Evolutionary conservation across 768 basidiomycete species (phyloP).

Genomic region (Amanita rubescens): DNA sequence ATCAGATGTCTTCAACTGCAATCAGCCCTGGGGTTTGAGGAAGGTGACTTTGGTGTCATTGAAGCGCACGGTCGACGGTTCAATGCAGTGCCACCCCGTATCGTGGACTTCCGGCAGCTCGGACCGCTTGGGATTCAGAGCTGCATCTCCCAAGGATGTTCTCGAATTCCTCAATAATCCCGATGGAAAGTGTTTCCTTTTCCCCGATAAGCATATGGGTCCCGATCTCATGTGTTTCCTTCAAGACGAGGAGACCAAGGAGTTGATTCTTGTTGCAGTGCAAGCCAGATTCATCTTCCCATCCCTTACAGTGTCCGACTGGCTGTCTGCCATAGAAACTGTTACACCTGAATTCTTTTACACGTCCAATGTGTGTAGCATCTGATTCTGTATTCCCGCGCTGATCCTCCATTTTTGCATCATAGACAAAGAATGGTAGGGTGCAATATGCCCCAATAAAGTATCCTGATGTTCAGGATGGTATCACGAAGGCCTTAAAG

Average conservation of each 20-base stretch:
- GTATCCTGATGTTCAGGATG: conserved; percentile 5
- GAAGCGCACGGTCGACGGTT: conserved; percentile 7
- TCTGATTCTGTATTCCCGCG: not conserved
- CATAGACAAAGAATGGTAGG: conserved; percentile 6
- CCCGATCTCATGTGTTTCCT: conserved; percentile 12
- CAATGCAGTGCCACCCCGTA: conserved; percentile 8
- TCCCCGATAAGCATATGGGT: conserved; percentile 13
- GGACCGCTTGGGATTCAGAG: conserved; percentile 1
- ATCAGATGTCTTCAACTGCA: conserved; percentile 6
- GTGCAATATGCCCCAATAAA: conserved; percentile 6
- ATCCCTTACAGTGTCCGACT: conserved; percentile 4
- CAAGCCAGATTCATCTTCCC: conserved; percentile 6
- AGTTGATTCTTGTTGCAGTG: conserved; percentile 11
- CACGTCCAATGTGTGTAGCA: conserved; percentile 5
- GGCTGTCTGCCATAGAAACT: conserved; percentile 7
- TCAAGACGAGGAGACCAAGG: conserved; percentile 11
- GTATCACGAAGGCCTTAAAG: conserved; percentile 3
- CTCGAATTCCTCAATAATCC: conserved; percentile 6
- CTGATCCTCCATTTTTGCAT: conserved; percentile 5
- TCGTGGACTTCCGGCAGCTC: conserved; percentile 10
- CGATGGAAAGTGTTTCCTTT: conserved; percentile 7
- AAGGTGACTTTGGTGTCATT: conserved; percentile 6
- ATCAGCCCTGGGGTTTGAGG: conserved; percentile 6
- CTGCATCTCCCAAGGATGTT: conserved; percentile 7
- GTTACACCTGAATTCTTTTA: conserved; percentile 6